Percentiles rank a stretch among this genome's conserved stretches.
phyloP scores from a whole-genome alignment of 2,329 filamentous ascomycete genomes.

The Fusarium sacchari region DNA sequence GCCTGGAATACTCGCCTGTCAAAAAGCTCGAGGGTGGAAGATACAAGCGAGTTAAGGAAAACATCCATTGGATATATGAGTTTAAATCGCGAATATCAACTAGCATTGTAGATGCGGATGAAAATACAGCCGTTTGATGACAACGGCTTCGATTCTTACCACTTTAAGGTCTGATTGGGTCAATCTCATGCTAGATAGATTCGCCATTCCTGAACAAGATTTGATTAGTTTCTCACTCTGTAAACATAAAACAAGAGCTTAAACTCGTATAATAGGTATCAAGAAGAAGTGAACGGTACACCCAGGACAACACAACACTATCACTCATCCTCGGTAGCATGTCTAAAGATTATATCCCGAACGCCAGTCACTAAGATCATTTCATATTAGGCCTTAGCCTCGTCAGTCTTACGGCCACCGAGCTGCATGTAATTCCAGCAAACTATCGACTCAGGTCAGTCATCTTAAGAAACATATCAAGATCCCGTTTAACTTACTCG shows the following conservation, averaged over 20 bases:
- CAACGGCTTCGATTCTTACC: neutral
- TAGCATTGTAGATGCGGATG: neutral
- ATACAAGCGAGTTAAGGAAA: neutral
- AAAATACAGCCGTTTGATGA: neutral
- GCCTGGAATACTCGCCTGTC: neutral
- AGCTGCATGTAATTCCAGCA: conserved; percentile 66
- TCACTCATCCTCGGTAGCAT: neutral
- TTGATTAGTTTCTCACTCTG: neutral
- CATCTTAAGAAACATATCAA: too few relatives aligned
- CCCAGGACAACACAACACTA: neutral
- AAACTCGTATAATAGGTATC: neutral
- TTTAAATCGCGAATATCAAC: neutral
- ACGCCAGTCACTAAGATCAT: conserved; percentile 30
- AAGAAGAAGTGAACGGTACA: neutral
- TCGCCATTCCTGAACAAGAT: neutral
- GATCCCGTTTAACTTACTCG: conserved; percentile 58
- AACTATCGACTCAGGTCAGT: conserved; percentile 52
- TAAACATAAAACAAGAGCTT: neutral
- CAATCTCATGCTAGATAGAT: too few relatives aligned
- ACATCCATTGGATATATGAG: too few relatives aligned
- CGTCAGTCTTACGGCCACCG: conserved; percentile 47
- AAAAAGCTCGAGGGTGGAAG: neutral
- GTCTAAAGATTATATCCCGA: conserved; percentile 19
- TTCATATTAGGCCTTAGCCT: conserved; percentile 36
- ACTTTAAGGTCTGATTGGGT: neutral